Percentiles rank a stretch among this genome's conserved stretches.
These are phyloP conservation scores for Pythium sp. DNA, from an alignment of 352 stramenopile genomes.

Conservation along the genomic window DNA sequence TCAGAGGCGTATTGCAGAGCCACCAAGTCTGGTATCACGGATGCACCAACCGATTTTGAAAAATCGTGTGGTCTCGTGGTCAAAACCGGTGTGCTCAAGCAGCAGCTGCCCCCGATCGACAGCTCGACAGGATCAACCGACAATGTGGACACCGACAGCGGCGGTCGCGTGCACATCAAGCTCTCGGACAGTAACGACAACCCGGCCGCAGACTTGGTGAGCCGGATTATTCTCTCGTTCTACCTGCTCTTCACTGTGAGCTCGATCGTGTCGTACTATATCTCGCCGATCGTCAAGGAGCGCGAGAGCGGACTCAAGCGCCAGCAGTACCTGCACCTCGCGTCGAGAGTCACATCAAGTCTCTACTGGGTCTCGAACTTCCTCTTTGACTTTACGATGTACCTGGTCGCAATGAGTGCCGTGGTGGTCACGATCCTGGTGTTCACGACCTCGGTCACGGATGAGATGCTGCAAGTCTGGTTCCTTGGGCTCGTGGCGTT, in stretches of 20 bases:
- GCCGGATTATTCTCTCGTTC: conserved; percentile 92
- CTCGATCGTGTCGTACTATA: conserved; percentile 65
- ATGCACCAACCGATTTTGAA: background rate
- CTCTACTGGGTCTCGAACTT: conserved; percentile 74
- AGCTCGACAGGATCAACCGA: background rate
- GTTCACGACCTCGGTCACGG: conserved; percentile 33
- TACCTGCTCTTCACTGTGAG: conserved; percentile 72
- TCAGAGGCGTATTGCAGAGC: conserved; percentile 56
- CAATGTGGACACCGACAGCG: background rate
- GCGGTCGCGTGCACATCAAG: background rate
- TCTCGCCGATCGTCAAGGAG: conserved; percentile 63
- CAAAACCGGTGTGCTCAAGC: conserved; percentile 48
- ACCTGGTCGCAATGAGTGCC: conserved; percentile 26
- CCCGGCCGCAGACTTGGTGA: conserved; percentile 17
- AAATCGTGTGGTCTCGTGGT: conserved; percentile 40
- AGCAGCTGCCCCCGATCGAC: background rate
- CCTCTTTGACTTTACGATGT: conserved; percentile 59
- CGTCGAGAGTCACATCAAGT: conserved; percentile 36
- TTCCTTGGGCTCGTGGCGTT: conserved; percentile 35
- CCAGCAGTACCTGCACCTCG: conserved; percentile 69
- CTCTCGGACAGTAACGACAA: background rate
- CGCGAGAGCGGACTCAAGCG: conserved; percentile 69
- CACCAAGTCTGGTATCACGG: conserved; percentile 1
- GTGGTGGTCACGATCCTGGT: conserved; percentile 37
- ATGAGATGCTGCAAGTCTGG: conserved; percentile 38